Base-by-base conservation (phyloP, 169 alveolate genomes). In the Plasmodium yoelii region DNA sequence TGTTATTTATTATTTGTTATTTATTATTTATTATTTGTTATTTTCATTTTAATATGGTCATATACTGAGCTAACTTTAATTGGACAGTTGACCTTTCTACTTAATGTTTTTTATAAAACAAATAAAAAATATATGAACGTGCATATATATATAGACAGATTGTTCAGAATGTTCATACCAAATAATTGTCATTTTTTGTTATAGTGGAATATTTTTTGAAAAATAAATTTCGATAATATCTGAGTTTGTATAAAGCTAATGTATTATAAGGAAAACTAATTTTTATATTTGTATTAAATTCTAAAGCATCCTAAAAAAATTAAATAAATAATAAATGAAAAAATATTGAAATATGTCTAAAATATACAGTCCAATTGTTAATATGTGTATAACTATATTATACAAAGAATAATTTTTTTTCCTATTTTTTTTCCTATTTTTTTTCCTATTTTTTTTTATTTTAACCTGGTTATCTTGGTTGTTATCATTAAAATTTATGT, bases 151-250 rank as follows among this genome's bases (percentile, higher is more conserved):
- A 34, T 34, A 34, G 42, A 34, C 42, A 34, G 4, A 34, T 34
- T 34, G 42, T 34, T 34, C 42, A 34, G 42, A 34, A 12, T n/a
- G n/a, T 44, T 51, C 67, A 13, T 77, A 77, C 88, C 67, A 77
- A 46, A 57, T 77, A 77, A 44, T 77, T 77, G 8, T 47, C 88
- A 22, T 77, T 77, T 68, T 77, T 77, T 34, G 68, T 49, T 77
- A 77, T 63, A 19, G 88, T 77, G 6, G 88, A 77, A 42, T 64
- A 49, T 22, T 68, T 77, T 47, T 77, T 77, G 22, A 77, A 46
- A 61, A 77, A 77, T 22, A 26, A 3, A 51, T 77, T 77, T 56
- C 68, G 44, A 26, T 77, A 77, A 44, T 77, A 57, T 57, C 88
- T 63, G 18, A 77, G 34, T 39, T 19, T 26, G 59, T 77, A 77